Conservation (phyloP, 2,329 filamentous ascomycete species). For the Diaporthe nobilis region DNA sequence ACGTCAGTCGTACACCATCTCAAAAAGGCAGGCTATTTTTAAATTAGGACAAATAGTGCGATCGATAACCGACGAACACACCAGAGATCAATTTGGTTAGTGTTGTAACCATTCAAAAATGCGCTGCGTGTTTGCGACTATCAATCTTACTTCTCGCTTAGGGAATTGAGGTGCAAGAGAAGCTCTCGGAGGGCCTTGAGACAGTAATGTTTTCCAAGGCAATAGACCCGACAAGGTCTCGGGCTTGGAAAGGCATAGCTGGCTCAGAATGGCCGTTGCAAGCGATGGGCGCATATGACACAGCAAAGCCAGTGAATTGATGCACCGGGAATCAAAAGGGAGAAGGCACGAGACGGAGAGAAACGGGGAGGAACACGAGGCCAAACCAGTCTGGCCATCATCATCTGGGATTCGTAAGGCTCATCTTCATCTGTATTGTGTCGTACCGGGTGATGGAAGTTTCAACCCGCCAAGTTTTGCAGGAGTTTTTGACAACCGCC, state of each 20-base stretch:
- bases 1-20: neutral
- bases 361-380: neutral
- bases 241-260: neutral
- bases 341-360: neutral
- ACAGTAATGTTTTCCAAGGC: neutral
- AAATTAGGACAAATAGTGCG: neutral
- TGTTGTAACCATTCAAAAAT: neutral
- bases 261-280: neutral
- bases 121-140: conserved; percentile 49
- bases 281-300: neutral
- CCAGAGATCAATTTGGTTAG: neutral
- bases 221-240: neutral
- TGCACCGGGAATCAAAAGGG: neutral
- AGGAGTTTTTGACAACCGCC: conserved; percentile 7
- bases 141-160: conserved; percentile 44
- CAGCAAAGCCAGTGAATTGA: no score
- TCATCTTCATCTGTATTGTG: conserved; percentile 33
- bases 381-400: neutral
- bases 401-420: conserved; percentile 18
- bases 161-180: neutral
- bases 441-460: conserved; percentile 9
- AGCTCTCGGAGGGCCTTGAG: neutral
- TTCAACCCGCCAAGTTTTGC: conserved; percentile 6
- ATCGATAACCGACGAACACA: neutral
- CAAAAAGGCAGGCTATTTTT: neutral